Base-by-base conservation (phyloP, 2,329 filamentous ascomycete species). In the Pleomassaria siparia region DNA sequence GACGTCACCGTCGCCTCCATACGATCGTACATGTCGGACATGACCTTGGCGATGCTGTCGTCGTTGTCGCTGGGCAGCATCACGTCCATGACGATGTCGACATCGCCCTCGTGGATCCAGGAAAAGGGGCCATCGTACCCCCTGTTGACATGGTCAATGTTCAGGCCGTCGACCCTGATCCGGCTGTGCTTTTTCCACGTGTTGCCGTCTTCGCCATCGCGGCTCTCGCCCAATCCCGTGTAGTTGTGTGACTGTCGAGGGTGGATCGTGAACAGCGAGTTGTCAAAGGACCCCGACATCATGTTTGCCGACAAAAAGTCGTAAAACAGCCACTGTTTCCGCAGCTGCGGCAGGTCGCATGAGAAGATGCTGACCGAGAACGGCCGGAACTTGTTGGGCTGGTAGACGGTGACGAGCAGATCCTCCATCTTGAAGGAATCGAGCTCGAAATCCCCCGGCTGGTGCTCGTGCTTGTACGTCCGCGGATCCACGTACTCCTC, bases 271-370 rank as follows among this genome's bases (percentile, higher is more conserved):
- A 99, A 99, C 2, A 99, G 79, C 0, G 94, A 97, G 46, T 94
- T 90, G 64, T 99, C 94, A 59, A 89, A 96, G 0, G 91, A 94
- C 1, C 94, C 94, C 11, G 90, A 96, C 83, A 97, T 95, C 70
- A 94, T 92, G 64, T 89, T 96, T 15, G 94, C 94, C 0, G 89
- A 94, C 22, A 99, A 74, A 59, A 99, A 95, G 70, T 99, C 94
- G 75, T 99, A 99, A 70, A 97, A 96, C 0, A 99, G 79, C 88
- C 91, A 99, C 63, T 95, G 92, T 66, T 96, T 97, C 43, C 94
- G 84, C 39, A 99, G 76, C 62, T 94, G 88, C 1, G 94, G 92
- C 30, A 99, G 80, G 64, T 97, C 92, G 70, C 92, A 96, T 6
- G 90, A 94, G 74, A 89, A 99, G 52, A 99, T 95, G 75, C 91